Evolutionary conservation across 306 rosid species (phyloP).

Genomic region (Pyrus bretschneideri): DNA sequence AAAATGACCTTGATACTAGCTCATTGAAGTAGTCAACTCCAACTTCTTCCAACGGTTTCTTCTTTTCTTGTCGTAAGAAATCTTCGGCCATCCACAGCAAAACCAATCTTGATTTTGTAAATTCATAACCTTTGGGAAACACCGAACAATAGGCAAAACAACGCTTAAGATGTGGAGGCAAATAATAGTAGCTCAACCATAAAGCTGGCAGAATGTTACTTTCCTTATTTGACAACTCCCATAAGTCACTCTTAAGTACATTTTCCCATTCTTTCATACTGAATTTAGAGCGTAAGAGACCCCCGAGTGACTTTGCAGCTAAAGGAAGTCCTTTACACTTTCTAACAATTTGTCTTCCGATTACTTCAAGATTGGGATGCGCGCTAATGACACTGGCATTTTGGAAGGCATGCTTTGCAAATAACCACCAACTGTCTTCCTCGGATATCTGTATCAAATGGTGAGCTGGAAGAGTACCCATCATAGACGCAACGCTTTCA

Average conservation of each 20-base stretch:
- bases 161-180: slow-evolving; percentile 5
- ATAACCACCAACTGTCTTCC: background rate
- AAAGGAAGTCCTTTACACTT: slow-evolving; percentile 12
- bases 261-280: background rate
- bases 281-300: background rate
- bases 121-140: slow-evolving; percentile 18
- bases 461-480: background rate
- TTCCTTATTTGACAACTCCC: background rate
- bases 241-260: background rate
- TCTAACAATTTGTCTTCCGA: slow-evolving; percentile 2
- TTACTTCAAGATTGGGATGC: background rate
- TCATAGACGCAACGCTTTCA: background rate
- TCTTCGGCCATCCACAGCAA: slow-evolving; percentile 36
- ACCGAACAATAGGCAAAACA: slow-evolving; percentile 20
- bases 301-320: background rate
- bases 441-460: background rate
- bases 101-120: slow-evolving; percentile 11
- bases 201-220: background rate
- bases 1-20: slow-evolving; percentile 21
- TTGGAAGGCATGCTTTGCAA: background rate
- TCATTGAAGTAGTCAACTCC: slow-evolving; percentile 24
- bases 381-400: background rate
- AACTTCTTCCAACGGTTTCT: background rate
- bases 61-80: background rate
- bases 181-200: slow-evolving; percentile 3